Evolutionary conservation across 2,329 filamentous ascomycete species (phyloP).

Genomic region (Ceratocystis harringtonii): DNA sequence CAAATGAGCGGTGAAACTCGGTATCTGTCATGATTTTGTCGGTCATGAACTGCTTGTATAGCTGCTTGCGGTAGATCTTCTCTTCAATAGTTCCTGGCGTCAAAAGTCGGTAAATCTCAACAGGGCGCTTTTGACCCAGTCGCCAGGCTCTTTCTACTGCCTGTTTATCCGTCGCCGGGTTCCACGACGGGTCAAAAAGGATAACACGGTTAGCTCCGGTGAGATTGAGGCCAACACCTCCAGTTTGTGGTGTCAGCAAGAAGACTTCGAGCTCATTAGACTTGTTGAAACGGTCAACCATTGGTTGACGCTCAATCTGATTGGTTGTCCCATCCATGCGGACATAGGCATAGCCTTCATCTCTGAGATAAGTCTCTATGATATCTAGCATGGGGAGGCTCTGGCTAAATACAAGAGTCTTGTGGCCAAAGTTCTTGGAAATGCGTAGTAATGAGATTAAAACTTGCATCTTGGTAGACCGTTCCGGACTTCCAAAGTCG

Average conservation of each 20-base stretch:
- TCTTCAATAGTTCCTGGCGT: constrained; percentile 96
- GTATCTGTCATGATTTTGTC: constrained; percentile 94
- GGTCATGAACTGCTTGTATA: constrained; percentile 95
- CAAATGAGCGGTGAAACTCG: constrained; percentile 82
- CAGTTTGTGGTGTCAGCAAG: constrained; percentile 86
- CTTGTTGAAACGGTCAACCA: constrained; percentile 89
- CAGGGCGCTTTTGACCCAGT: constrained; percentile 83
- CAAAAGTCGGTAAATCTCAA: constrained; percentile 96
- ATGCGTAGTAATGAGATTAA: constrained; percentile 73
- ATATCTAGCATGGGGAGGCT: constrained; percentile 93
- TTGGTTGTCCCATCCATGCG: constrained; percentile 90
- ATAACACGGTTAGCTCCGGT: constrained; percentile 93
- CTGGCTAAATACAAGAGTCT: constrained; percentile 84
- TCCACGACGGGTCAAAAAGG: constrained; percentile 98
- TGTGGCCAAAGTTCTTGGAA: constrained; percentile 84
- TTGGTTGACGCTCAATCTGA: constrained; percentile 71
- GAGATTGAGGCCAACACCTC: constrained; percentile 82
- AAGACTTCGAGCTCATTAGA: constrained; percentile 71
- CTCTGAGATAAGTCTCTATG: constrained; percentile 62
- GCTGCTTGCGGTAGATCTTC: constrained; percentile 97
- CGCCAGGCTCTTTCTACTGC: constrained; percentile 93
- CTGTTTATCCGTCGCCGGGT: constrained; percentile 90
- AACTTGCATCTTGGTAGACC: constrained; percentile 93
- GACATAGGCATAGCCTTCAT: constrained; percentile 58
- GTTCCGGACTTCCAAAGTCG: constrained; percentile 58